Base-by-base conservation (phyloP, 2,329 filamentous ascomycete species). In the Microdochium bolleyi region DNA sequence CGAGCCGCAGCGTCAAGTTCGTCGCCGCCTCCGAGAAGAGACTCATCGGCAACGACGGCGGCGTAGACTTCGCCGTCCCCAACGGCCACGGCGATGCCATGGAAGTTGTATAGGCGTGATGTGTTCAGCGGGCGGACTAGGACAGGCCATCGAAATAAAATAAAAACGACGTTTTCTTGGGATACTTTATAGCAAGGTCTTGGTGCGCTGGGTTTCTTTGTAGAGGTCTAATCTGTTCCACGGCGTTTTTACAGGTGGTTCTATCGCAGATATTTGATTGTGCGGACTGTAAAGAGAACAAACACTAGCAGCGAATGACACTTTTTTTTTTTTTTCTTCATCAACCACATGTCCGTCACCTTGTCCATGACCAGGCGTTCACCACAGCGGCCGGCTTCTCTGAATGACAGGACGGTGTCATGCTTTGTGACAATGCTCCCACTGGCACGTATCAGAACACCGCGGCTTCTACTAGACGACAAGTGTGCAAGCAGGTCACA, bases 11-110 rank as follows among this genome's bases (percentile, higher is more conserved):
- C 69, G 88, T 95, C 62, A 89, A 89, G 71, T 96, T 97, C 63
- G 90, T 99, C 48, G 73, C 80, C 54, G 88, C 95, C 58, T 95
- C 87, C 55, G 94, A 97, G 75, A 92, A 92, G 76, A 83, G 92
- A 41, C 84, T 99, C 58, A 96, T 99, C 67, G 89, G 91, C 57
- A 86, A 96, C 57, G 83, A 87, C 56, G 94, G 94, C 24, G 76
- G 74, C 24, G 92, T 96, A 25, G 88, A 85, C 56, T 84, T 97
- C 63, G 67, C 78, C 16, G 72, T 74, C 21, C 65, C 75, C 2
- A 79, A 78, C 56, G 75, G 73, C 3, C 78, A 81, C 62, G 63
- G 63, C 1, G 65, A 67, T 48, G 64, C 64, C 1, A 67, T 67
- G 65, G 65, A 67, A 67, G 62, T 54, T 66, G 55, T 53, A 11